phyloP scores from a whole-genome alignment of 768 basidiomycete genomes.

The Infundibulicybe gibba region DNA sequence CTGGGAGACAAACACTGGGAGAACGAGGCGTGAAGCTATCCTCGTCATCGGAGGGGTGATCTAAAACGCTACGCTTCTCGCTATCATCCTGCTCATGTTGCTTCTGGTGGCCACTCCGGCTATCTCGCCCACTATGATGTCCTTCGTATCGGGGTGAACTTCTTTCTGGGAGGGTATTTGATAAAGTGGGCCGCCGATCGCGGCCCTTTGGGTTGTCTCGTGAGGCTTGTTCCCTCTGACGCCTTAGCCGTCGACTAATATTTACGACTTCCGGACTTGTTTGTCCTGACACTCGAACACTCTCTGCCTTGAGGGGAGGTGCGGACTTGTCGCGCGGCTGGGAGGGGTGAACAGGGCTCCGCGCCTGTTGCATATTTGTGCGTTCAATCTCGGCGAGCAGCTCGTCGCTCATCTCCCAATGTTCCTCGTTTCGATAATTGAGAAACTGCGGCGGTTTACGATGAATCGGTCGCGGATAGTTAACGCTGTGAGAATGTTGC shows the following conservation, averaged over 20 bases:
- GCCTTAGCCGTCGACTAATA: constrained; percentile 27
- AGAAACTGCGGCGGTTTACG: constrained; percentile 53
- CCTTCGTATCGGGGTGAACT: constrained; percentile 16
- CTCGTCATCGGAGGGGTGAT: constrained; percentile 44
- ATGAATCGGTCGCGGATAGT: constrained; percentile 60
- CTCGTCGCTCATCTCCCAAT: constrained; percentile 67
- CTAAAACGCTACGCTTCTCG: constrained; percentile 27
- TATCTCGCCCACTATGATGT: constrained; percentile 33
- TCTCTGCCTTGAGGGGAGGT: constrained; percentile 54
- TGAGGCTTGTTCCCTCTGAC: constrained; percentile 38
- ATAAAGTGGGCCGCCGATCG: constrained; percentile 43
- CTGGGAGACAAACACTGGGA: constrained; percentile 57
- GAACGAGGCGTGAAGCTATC: constrained; percentile 67
- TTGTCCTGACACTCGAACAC: constrained; percentile 48
- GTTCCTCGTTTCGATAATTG: constrained; percentile 51
- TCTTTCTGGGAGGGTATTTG: constrained; percentile 46
- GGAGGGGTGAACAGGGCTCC: constrained; percentile 37
- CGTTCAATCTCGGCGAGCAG: constrained; percentile 70
- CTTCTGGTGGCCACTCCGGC: constrained; percentile 30
- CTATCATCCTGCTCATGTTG: constrained; percentile 47
- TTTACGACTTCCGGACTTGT: constrained; percentile 53
- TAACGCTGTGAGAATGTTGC: constrained; percentile 26
- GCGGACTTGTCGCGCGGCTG: constrained; percentile 28
- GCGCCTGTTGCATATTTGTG: constrained; percentile 60
- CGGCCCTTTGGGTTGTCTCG: constrained; percentile 35